Evolutionary conservation across 1,139 yeast genomes (phyloP).

Genomic region (Pichia sp.): DNA sequence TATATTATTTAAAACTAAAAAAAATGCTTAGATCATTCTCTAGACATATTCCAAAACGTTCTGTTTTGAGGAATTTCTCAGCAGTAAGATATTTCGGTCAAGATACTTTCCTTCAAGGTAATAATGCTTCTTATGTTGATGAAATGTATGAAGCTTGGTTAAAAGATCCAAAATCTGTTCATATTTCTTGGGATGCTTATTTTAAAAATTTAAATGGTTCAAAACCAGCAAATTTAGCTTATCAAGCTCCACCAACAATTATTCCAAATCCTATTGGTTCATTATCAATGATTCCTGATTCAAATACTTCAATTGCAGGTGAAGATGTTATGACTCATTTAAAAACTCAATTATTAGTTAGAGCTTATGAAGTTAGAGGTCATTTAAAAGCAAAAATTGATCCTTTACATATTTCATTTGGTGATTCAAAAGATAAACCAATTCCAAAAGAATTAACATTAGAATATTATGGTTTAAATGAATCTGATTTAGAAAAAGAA

Average conservation of each 20-base stretch:
- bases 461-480: slow-evolving; percentile 87
- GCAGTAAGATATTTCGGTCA: slow-evolving; percentile 25
- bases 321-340: slow-evolving; percentile 81
- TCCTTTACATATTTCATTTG: slow-evolving; percentile 86
- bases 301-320: slow-evolving; percentile 33
- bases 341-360: slow-evolving; percentile 90
- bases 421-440: slow-evolving; percentile 47
- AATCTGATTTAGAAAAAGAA: slow-evolving; percentile 73
- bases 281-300: slow-evolving; percentile 42
- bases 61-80: slow-evolving; percentile 11
- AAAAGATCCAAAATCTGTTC: slow-evolving; percentile 84
- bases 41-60: slow-evolving; percentile 21
- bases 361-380: slow-evolving; percentile 98
- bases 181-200: slow-evolving; percentile 94
- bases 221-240: slow-evolving; percentile 71
- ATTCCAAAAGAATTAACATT: slow-evolving; percentile 82
- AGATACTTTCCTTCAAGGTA: slow-evolving; percentile 77
- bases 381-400: slow-evolving; percentile 93
- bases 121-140: slow-evolving; percentile 88
- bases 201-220: slow-evolving; percentile 75
- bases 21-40: slow-evolving; percentile 26
- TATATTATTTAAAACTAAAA: background rate
- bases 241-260: slow-evolving; percentile 83
- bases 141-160: slow-evolving; percentile 97
- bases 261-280: slow-evolving; percentile 74